Evolutionary conservation across 2,329 filamentous ascomycete species (phyloP).

Genomic region (Pseudocercospora macadamiae): DNA sequence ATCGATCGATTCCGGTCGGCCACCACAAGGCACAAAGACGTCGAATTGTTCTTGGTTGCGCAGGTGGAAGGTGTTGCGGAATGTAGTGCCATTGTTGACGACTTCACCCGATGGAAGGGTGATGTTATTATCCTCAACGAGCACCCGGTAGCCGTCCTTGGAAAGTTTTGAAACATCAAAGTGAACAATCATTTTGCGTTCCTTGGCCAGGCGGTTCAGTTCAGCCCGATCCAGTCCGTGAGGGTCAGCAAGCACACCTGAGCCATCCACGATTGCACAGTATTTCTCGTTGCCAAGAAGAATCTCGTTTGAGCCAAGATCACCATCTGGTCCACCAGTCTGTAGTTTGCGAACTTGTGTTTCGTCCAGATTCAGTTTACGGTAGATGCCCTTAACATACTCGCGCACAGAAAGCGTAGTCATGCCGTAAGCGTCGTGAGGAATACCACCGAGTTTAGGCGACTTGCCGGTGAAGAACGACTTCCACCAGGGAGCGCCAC

Average conservation of each 20-base stretch:
- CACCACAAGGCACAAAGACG: constrained; percentile 92
- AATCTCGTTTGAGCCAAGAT: constrained; percentile 97
- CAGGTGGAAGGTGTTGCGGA: constrained; percentile 97
- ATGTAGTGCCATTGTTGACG: constrained; percentile 86
- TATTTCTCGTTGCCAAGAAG: constrained; percentile 95
- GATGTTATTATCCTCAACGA: constrained; percentile 88
- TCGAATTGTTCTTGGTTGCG: constrained; percentile 72
- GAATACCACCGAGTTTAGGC: constrained; percentile 91
- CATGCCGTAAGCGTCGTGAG: constrained; percentile 96
- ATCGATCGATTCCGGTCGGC: constrained; percentile 94
- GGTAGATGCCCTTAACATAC: constrained; percentile 95
- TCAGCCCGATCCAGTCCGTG: constrained; percentile 85
- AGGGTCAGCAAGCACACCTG: constrained; percentile 91
- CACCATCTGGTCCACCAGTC: constrained; percentile 94
- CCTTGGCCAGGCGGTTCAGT: constrained; percentile 80
- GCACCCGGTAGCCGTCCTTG: constrained; percentile 81
- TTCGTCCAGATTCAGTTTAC: constrained; percentile 89
- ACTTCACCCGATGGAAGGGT: constrained; percentile 86
- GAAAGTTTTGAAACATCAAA: constrained; percentile 88
- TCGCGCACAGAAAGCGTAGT: constrained; percentile 95
- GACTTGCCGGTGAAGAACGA: constrained; percentile 99
- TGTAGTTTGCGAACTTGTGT: constrained; percentile 88
- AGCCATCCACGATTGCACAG: constrained; percentile 91
- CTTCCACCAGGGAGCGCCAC: constrained; percentile 98
- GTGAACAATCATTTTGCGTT: constrained; percentile 84